Evolutionary conservation across 768 basidiomycete genomes (phyloP), one percentile per base, ranked within the genome.

Genomic region (Suillus tomentosus): DNA sequence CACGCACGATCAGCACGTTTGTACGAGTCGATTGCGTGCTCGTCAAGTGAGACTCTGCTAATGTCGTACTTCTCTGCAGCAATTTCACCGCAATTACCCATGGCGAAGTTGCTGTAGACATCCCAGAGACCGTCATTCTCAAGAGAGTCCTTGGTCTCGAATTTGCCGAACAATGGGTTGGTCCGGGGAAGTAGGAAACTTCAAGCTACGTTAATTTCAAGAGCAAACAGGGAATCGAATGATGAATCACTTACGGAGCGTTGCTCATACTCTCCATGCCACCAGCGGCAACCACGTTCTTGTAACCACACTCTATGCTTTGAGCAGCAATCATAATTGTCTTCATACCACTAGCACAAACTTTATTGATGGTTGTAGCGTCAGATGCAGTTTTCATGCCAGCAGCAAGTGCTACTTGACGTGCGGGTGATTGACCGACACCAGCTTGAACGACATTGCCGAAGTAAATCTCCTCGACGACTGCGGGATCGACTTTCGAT

Each of bases 241-340:
- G 17, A 62, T 8, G 45, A 48, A 58, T 58, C 5, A 87, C 96
- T 73, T 74, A 98, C 95, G 97, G 97, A 58, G 95, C 95, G 70
- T 98, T 92, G 76, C 93, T 96, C 97, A 99, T 99, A 81, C 93
- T 95, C 81, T 99, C 97, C 94, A 95, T 97, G 65, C 97, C 97
- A 69, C 97, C 97, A 63, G 96, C 96, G 31, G 88, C 94, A 69
- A 97, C 91, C 58, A 97, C 85, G 47, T 79, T 87, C 65, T 91
- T 88, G 74, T 96, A 88, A 59, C 97, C 97, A 27, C 89, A 83
- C 75, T 89, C 84, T 72, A 99, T 94, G 71, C 85, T 87, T 81
- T 99, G 97, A 34, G 94, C 85, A 62, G 94, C 97, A 66, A 99
- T 83, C 78, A 95, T 97, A 79, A 99, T 87, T 36, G 96, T 85